These are phyloP conservation scores for Aspergillus alliaceus DNA, from an alignment of 2,329 filamentous ascomycete species.

Conservation along the genomic window DNA sequence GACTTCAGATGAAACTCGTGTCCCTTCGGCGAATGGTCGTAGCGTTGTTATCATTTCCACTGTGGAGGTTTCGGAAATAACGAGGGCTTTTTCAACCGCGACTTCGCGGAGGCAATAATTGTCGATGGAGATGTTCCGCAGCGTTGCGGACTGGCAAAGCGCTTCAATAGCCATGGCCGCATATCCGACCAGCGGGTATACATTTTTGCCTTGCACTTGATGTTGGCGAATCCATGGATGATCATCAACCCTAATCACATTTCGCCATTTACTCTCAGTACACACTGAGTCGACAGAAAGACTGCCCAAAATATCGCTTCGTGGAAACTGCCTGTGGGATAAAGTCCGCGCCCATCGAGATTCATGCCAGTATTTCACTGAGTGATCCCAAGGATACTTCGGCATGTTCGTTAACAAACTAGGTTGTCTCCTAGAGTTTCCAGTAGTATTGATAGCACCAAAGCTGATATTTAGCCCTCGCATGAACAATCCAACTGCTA, in stretches of 20 bases:
- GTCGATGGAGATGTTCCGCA: background rate
- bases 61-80: background rate
- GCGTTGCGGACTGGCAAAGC: background rate
- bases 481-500: background rate
- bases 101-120: background rate
- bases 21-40: background rate
- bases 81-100: background rate
- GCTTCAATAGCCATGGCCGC: conserved; percentile 34
- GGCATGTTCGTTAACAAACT: conserved; percentile 36
- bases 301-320: conserved; percentile 30
- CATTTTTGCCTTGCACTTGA: conserved; percentile 33
- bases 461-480: background rate
- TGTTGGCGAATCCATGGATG: conserved; percentile 28
- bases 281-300: conserved; percentile 26
- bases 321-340: conserved; percentile 14
- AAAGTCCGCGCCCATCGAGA: conserved; percentile 40
- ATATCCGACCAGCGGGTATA: conserved; percentile 28
- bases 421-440: conserved; percentile 9
- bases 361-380: conserved; percentile 45
- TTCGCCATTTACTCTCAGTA: conserved; percentile 27
- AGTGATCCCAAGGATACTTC: conserved; percentile 52
- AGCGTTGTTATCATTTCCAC: background rate
- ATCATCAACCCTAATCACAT: conserved; percentile 25
- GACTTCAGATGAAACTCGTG: background rate
- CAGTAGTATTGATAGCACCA: background rate